Base-by-base conservation (phyloP, 768 basidiomycete species). In the Pleurotus cornucopiae region DNA sequence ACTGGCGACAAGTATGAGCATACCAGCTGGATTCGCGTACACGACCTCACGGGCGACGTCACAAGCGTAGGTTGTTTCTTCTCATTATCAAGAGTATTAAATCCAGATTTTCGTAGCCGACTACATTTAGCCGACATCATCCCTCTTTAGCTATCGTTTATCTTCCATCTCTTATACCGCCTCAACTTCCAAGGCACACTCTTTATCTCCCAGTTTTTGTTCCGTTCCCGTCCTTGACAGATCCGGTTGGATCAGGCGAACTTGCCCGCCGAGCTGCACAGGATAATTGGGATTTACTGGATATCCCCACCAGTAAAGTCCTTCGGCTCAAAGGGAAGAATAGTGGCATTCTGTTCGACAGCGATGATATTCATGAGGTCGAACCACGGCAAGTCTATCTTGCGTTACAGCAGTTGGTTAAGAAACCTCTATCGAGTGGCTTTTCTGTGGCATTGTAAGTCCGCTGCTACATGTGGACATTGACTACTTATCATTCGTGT, bases 111-210 rank as follows among this genome's bases (percentile, higher is more conserved):
- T 73, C 64, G 76, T 79, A 71, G 60, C 60, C 63, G 57, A 60
- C 59, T 65, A 58, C 59, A 56, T 67, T 57, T 63, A 57, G 68
- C 57, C 62, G 59, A 53, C 18, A 16, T 47, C 39, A 39, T 41
- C 84, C 78, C 54, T 88, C 88, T 30, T 71, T 91, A 60, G 89
- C 85, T 20, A 73, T 91, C 58, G 72, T 89, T 55, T 88, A 82
- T 68, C 69, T 89, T 46, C 89, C 89, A 49, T 76, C 75, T 57
- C 62, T 70, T 18, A 68, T 75, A 56, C 65, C 73, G 46, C 69
- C 67, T n/a, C 54, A 61, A 47, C 61, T 76, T 30, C 64, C 71
- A 9, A 69, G 70, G 54, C 77, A 78, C 61, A 70, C 69, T 44
- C 64, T 71, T 14, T 87, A 85, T 68, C 77, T 91, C 49, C 88